A percentile compares a stretch with the other conserved stretches of the same genome.
Conservation (phyloP, 768 basidiomycete species). For the Termitomyces sp. region DNA sequence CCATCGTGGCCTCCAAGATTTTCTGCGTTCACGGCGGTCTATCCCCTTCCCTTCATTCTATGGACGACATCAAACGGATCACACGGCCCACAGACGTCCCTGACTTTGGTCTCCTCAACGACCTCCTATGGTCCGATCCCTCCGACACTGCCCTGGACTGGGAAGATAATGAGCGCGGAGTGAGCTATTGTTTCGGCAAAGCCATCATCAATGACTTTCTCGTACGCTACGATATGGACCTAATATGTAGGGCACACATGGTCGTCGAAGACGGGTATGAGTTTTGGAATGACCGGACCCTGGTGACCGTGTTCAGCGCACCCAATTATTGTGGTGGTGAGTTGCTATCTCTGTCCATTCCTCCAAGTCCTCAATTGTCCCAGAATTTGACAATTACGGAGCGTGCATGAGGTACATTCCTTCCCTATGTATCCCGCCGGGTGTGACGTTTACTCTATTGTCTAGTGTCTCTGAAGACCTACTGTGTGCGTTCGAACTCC, state of each 20-base stretch:
- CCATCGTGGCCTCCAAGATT: constrained; percentile 98
- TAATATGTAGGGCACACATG: constrained; percentile 99
- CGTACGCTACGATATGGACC: constrained; percentile 94
- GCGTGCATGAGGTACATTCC: constrained; percentile 83
- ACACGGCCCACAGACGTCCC: constrained; percentile 98
- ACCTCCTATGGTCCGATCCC: constrained; percentile 97
- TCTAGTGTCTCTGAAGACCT: constrained; percentile 92
- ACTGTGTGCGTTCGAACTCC: constrained; percentile 93
- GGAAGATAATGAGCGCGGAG: constrained; percentile 99
- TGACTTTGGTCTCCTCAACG: constrained; percentile 95
- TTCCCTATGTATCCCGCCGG: constrained; percentile 5
- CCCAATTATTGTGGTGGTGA: constrained; percentile 95
- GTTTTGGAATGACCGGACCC: constrained; percentile 98
- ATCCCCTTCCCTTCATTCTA: constrained; percentile 86
- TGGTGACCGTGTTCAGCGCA: constrained; percentile 98
- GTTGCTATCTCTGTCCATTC: constrained; percentile 27
- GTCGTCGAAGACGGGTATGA: constrained; percentile 99
- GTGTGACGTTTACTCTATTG: constrained; percentile 13
- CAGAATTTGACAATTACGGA: constrained; percentile 94
- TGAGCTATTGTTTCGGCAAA: constrained; percentile 99
- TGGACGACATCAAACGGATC: constrained; percentile 99
- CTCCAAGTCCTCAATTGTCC: constrained; percentile 15
- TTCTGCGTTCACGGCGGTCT: constrained; percentile 98
- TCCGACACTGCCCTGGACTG: constrained; percentile 97
- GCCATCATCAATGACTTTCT: constrained; percentile 96